Conservation (phyloP, 768 basidiomycete species). For the Phanerochaete sordida region DNA sequence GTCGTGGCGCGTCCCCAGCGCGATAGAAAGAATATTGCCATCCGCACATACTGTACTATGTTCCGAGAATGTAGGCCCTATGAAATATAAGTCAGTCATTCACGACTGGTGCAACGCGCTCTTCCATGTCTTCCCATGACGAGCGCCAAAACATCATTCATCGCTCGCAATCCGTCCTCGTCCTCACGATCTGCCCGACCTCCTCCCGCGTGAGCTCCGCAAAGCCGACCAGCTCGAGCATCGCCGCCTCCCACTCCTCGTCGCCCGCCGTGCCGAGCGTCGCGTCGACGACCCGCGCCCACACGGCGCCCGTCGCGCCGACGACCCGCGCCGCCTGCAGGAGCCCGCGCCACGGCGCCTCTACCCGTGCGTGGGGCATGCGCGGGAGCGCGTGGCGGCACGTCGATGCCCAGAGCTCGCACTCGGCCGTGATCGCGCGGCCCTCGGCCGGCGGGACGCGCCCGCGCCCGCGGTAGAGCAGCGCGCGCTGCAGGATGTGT, state of each 20-base stretch:
- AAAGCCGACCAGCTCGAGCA: slow-evolving; percentile 52
- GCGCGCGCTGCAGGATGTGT: slow-evolving; percentile 79
- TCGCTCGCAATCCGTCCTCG: slow-evolving; percentile 35
- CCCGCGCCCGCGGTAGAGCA: slow-evolving; percentile 70
- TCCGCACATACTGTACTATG: too few relatives aligned
- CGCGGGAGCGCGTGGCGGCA: slow-evolving; percentile 56
- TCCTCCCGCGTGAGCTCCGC: slow-evolving; percentile 63
- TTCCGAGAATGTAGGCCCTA: too few relatives aligned
- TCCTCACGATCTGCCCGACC: slow-evolving; percentile 50
- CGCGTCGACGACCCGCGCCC: slow-evolving; percentile 41
- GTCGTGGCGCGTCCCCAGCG: too few relatives aligned
- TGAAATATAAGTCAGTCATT: too few relatives aligned
- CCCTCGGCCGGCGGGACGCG: slow-evolving; percentile 59
- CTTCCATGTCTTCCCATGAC: too few relatives aligned
- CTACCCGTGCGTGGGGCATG: slow-evolving; percentile 47
- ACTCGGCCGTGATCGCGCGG: slow-evolving; percentile 61
- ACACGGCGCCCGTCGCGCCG: slow-evolving; percentile 52
- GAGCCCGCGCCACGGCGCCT: slow-evolving; percentile 74
- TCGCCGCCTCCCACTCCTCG: slow-evolving; percentile 50
- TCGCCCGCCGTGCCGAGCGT: slow-evolving; percentile 41
- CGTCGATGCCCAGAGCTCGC: slow-evolving; percentile 81
- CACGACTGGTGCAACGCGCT: too few relatives aligned
- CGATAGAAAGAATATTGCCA: too few relatives aligned
- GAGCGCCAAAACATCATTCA: not conserved
- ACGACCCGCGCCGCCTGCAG: slow-evolving; percentile 69